Evolutionary conservation across 495 filamentous ascomycete genomes (phyloP), one percentile per base, ranked within the genome.

Genomic region (Amniculicola lignicola): DNA sequence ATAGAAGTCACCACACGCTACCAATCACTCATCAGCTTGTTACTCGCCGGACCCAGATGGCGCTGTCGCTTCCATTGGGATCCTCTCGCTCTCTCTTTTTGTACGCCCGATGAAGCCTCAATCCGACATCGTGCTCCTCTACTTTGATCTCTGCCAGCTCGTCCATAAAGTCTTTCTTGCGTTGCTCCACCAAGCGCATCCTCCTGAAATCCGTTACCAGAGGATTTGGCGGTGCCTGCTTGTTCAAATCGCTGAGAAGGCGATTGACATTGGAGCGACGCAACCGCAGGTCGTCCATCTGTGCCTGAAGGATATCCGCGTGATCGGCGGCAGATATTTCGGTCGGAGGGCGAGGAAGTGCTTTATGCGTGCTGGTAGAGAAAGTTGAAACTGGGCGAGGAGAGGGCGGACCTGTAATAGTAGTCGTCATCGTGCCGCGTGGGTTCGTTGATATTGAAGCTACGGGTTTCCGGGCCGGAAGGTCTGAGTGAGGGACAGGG

Each of bases 71-170:
- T 42, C 83, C 78, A 38, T 79, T 77, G 15, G 54, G 54, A 63
- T 90, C 86, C 38, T 79, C 73, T 18, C 51, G 46, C 42, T 72
- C 70, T 54, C 63, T 65, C 52, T 86, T 78, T 69, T 88, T 91
- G 72, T 84, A 91, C 4, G 88, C 87, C 42, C 90, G 72, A 65
- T 92, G 82, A 36, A 96, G 69, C 72, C 83, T 88, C 63, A 97
- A 66, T 9, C 91, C 91, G 33, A 92, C 74, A 56, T 96, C 91
- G 65, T 96, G 89, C 65, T 90, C 83, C 70, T 93, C 83, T 53
- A 82, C 76, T 72, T 82, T 79, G 21, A 96, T 81, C 46, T 94
- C 89, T 6, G 84, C 85, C 31, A 94, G 77, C 69, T 94, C 89
- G 52, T 73, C 74, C 36, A 82, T 76, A n/a, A 94, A 73, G 28